phyloP scores from a whole-genome alignment of 345 rosid species.

The Nephelium lappaceum region DNA sequence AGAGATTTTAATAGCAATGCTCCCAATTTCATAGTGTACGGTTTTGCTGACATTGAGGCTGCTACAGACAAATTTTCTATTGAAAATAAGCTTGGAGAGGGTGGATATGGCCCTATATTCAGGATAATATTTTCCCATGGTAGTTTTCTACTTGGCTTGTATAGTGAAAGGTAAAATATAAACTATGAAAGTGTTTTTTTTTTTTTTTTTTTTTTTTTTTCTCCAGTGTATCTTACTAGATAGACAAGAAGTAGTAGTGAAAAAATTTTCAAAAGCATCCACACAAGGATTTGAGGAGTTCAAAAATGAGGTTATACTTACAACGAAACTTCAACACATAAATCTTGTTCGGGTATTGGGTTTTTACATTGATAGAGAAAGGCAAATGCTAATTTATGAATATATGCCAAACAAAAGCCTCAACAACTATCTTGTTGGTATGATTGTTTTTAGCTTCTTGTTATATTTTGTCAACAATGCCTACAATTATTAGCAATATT shows the following conservation, averaged over 20 bases:
- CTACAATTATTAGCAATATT: no score
- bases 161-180: neutral
- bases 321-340: constrained; percentile 46
- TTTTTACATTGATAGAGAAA: constrained; percentile 36
- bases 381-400: constrained; percentile 47
- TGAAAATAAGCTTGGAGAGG: constrained; percentile 45
- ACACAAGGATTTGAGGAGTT: constrained; percentile 47
- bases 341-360: constrained; percentile 43
- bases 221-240: constrained; percentile 31
- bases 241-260: constrained; percentile 44
- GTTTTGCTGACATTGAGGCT: constrained; percentile 23
- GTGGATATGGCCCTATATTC: constrained; percentile 55
- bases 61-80: constrained; percentile 42
- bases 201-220: no score
- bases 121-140: constrained; percentile 18
- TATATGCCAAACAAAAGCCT: constrained; percentile 45
- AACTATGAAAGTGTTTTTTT: neutral
- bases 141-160: neutral
- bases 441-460: neutral
- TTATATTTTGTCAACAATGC: no score
- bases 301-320: constrained; percentile 41
- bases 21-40: constrained; percentile 25
- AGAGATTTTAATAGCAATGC: neutral
- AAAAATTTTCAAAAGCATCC: constrained; percentile 45
- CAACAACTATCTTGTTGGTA: constrained; percentile 39